Evolutionary conservation across 495 filamentous ascomycete genomes (phyloP), one percentile per base, ranked within the genome.

Genomic region (Clohesyomyces aquaticus): DNA sequence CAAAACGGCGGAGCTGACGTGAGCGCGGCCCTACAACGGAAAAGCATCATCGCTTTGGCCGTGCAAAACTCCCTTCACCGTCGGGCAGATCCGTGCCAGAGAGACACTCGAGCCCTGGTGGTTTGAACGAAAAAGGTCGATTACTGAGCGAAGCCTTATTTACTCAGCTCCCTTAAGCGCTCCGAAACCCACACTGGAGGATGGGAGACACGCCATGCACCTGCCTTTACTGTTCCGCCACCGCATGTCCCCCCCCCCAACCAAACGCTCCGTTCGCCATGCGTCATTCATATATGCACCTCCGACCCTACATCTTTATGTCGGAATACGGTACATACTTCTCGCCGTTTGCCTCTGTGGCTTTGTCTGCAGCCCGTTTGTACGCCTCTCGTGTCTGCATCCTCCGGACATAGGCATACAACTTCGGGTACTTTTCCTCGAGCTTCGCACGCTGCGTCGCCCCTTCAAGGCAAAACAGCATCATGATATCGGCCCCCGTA

Each of bases 401-500:
- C 58, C 76, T 80, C 8, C 85, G 77, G 19, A 87, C 78, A 74
- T 90, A 96, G 23, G 73, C 81, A 46, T 70, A 81, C 23, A 92
- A 58, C 60, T 81, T 82, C 47, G 88, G 87, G 67, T 88, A 87
- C 45, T 76, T 76, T 28, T 85, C 81, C 61, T 78, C 73, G 18
- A 86, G 59, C 16, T 79, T 65, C 0, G 73, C 72, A 26, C 72
- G 71, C 0, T 63, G 68, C 46, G 76, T 78, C 6, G 79, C 83
- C 2, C 82, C 82, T 26, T 85, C 79, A 10, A 96, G 72, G 0
- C 88, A 89, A 72, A 89, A 96, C 66, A 82, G 85, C 76, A 96
- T 78, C 69, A 94, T 71, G 42, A 97, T 88, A 72, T 97, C 93
- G 0, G 88, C 93, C 0, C 85, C 85, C 0, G 89, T 91, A 22